A percentile compares a stretch with the other conserved stretches of the same genome.
phyloP scores from a whole-genome alignment of 2,329 filamentous ascomycete genomes.

The Penicillium sp. region DNA sequence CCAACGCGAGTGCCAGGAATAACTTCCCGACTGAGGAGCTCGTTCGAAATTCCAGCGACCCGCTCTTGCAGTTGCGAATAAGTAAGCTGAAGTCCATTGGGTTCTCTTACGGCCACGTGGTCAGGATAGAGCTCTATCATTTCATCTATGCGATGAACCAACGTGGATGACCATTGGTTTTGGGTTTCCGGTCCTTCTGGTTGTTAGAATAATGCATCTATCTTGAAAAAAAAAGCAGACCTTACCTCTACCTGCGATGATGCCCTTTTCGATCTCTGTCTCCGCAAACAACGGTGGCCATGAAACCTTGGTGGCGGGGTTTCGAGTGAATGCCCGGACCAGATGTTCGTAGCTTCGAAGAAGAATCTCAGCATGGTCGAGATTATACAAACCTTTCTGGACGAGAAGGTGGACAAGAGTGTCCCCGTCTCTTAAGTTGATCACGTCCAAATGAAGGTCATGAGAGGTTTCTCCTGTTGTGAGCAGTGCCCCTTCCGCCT shows the following conservation, averaged over 20 bases:
- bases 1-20: conserved; percentile 39
- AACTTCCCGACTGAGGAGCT: conserved; percentile 31
- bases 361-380: conserved; percentile 33
- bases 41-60: conserved; percentile 43
- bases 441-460: conserved; percentile 49
- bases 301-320: conserved; percentile 27
- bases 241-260: conserved; percentile 28
- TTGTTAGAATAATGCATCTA: not conserved
- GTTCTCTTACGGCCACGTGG: conserved; percentile 39
- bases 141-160: conserved; percentile 46
- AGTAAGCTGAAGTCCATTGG: conserved; percentile 37
- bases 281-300: conserved; percentile 26
- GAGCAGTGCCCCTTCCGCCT: conserved; percentile 22
- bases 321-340: conserved; percentile 25
- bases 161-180: conserved; percentile 43
- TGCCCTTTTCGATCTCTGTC: conserved; percentile 24
- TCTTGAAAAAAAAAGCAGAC: not conserved
- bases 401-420: conserved; percentile 29
- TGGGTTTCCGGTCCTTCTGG: conserved; percentile 27
- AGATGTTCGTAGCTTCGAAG: conserved; percentile 28
- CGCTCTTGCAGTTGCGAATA: conserved; percentile 46
- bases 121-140: conserved; percentile 32
- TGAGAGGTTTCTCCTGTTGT: conserved; percentile 36
- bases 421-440: conserved; percentile 37
- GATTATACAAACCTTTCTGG: conserved; percentile 43